Conservation (phyloP, 768 basidiomycete species). For the Podaxis mareebaensis region DNA sequence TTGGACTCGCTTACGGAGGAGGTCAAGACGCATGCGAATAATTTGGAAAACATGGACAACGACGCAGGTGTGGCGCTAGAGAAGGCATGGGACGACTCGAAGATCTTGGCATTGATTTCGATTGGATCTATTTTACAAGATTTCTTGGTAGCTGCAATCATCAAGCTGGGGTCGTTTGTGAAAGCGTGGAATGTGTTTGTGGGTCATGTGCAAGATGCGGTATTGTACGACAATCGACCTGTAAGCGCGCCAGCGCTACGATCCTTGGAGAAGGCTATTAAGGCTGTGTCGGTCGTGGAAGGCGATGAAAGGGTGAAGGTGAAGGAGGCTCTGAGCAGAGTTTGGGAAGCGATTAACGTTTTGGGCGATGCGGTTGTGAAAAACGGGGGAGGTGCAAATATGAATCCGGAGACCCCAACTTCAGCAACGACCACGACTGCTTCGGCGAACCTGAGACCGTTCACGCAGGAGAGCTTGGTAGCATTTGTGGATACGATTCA, state of each 20-base stretch:
- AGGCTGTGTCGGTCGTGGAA: slow-evolving; percentile 47
- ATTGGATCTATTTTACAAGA: slow-evolving; percentile 82
- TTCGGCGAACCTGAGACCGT: slow-evolving; percentile 37
- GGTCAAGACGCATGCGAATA: slow-evolving; percentile 43
- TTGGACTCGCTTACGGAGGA: slow-evolving; percentile 67
- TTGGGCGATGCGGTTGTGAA: slow-evolving; percentile 50
- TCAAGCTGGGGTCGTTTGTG: slow-evolving; percentile 67
- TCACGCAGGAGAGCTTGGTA: slow-evolving; percentile 86
- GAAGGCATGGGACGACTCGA: slow-evolving; percentile 87
- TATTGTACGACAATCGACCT: slow-evolving; percentile 63
- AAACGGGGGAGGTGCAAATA: slow-evolving; percentile 33
- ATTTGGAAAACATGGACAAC: slow-evolving; percentile 15
- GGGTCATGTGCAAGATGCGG: slow-evolving; percentile 65
- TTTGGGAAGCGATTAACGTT: slow-evolving; percentile 70
- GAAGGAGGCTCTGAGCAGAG: slow-evolving; percentile 51
- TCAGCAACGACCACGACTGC: slow-evolving; percentile 4
- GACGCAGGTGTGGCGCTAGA: slow-evolving; percentile 18
- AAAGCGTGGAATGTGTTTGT: slow-evolving; percentile 79
- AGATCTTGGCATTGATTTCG: slow-evolving; percentile 81
- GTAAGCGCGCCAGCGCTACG: slow-evolving; percentile 85
- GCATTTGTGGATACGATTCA: slow-evolving; percentile 76
- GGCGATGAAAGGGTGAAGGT: slow-evolving; percentile 45
- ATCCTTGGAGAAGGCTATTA: slow-evolving; percentile 78
- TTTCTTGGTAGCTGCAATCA: slow-evolving; percentile 74
- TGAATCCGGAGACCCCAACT: slow-evolving; percentile 4